phyloP scores from a whole-genome alignment of 192 early-diverging fungal species.

The Coemansia sp. region DNA sequence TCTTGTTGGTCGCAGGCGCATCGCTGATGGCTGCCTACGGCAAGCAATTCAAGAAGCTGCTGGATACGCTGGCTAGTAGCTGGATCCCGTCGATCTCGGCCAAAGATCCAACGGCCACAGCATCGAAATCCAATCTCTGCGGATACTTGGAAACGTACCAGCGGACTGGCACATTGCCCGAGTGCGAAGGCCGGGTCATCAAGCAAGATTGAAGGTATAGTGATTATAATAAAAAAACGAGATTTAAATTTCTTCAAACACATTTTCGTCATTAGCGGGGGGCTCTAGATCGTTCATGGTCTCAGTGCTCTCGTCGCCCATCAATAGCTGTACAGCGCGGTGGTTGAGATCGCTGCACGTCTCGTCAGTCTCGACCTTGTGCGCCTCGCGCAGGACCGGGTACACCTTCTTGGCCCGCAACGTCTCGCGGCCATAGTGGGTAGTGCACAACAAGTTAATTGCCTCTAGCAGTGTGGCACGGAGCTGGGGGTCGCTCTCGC shows the following conservation, averaged over 20 bases:
- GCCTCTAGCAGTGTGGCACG: slow-evolving; percentile 76
- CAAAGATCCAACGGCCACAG: slow-evolving; percentile 62
- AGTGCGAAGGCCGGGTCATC: slow-evolving; percentile 67
- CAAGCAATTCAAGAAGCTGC: slow-evolving; percentile 28
- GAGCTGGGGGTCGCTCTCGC: slow-evolving; percentile 77
- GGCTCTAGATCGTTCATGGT: slow-evolving; percentile 38
- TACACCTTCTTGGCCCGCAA: slow-evolving; percentile 83
- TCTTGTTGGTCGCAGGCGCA: slow-evolving; percentile 41
- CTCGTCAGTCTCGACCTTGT: slow-evolving; percentile 73
- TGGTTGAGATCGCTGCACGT: slow-evolving; percentile 70
- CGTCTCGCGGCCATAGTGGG: slow-evolving; percentile 73
- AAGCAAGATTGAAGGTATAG: slow-evolving; percentile 5
- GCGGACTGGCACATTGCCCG: slow-evolving; percentile 73
- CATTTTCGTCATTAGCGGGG: slow-evolving; percentile 6
- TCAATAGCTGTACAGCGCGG: slow-evolving; percentile 80
- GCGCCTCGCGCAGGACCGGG: slow-evolving; percentile 79
- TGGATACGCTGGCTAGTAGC: slow-evolving; percentile 60
- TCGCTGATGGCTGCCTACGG: slow-evolving; percentile 35
- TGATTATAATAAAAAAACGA: slow-evolving; percentile 6
- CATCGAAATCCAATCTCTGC: slow-evolving; percentile 63
- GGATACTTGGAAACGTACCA: slow-evolving; percentile 75
- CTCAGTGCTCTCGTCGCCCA: slow-evolving; percentile 68
- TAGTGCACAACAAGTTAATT: slow-evolving; percentile 74
- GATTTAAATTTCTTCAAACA: slow-evolving; percentile 39
- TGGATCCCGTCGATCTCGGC: slow-evolving; percentile 72